A percentile compares a stretch with the other conserved stretches of the same genome.
Evolutionary conservation across 257 asterid genomes (phyloP).

Genomic region (Solanum piurae): DNA sequence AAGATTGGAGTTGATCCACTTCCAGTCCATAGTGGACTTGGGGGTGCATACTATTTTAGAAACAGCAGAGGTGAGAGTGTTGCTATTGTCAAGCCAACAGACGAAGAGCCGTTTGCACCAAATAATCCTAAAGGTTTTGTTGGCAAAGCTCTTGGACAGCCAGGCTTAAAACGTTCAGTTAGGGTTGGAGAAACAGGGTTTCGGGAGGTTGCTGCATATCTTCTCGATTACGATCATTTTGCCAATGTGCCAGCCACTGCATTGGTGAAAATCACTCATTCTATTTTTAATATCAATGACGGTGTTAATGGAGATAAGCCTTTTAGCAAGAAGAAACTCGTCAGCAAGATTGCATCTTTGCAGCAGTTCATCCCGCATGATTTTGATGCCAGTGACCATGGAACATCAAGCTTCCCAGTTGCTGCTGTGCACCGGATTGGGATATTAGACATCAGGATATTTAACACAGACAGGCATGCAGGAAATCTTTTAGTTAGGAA

Average conservation of each 20-base stretch:
- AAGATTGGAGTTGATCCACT: constrained; percentile 78
- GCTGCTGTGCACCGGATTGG: constrained; percentile 90
- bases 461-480: constrained; percentile 92
- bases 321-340: constrained; percentile 37
- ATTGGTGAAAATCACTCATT: constrained; percentile 79
- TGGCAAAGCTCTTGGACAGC: constrained; percentile 93
- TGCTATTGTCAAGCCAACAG: constrained; percentile 96
- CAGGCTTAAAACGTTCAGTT: constrained; percentile 80
- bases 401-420: constrained; percentile 91
- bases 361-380: constrained; percentile 82
- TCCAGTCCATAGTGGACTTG: constrained; percentile 80
- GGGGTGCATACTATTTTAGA: constrained; percentile 88
- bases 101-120: constrained; percentile 96
- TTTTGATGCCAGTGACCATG: constrained; percentile 93
- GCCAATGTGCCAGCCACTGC: constrained; percentile 96
- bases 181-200: constrained; percentile 93
- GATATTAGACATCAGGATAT: constrained; percentile 84
- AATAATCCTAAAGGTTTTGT: constrained; percentile 95
- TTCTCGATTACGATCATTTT: constrained; percentile 71
- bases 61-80: constrained; percentile 75
- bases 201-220: constrained; percentile 95
- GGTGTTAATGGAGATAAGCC: constrained; percentile 67
- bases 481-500: constrained; percentile 94
- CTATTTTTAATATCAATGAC: constrained; percentile 75
- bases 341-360: constrained; percentile 90